phyloP scores from a whole-genome alignment of 192 early-diverging fungal genomes.

The Backusella parvicylindrica region DNA sequence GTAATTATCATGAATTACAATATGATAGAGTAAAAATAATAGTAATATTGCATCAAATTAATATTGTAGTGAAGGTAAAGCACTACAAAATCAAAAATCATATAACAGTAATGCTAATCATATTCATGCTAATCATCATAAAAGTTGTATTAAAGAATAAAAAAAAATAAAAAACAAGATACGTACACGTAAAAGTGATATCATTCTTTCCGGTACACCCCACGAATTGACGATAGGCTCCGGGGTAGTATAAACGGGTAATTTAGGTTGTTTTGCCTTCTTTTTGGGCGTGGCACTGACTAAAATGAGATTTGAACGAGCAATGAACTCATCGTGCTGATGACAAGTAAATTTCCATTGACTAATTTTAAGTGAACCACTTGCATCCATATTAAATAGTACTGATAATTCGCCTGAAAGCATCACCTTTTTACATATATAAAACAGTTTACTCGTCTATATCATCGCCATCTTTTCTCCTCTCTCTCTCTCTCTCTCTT shows the following conservation, averaged over 20 bases:
- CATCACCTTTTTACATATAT: constrained; percentile 4
- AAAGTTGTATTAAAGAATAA: too few species aligned
- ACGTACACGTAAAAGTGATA: constrained; percentile 10
- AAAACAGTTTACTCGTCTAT: too few species aligned
- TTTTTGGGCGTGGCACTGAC: neutral
- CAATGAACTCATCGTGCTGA: constrained; percentile 14
- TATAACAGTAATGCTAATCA: too few species aligned
- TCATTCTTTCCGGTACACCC: constrained; percentile 8
- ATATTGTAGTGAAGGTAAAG: neutral
- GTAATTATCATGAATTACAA: neutral
- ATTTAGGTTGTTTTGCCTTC: neutral
- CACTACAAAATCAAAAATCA: too few species aligned
- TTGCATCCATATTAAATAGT: neutral
- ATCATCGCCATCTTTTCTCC: too few species aligned
- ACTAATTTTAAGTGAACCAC: constrained; percentile 5
- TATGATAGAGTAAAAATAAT: too few species aligned
- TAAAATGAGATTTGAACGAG: neutral
- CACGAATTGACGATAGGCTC: constrained; percentile 5
- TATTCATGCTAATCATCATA: too few species aligned
- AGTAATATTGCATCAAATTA: neutral
- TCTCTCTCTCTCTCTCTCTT: neutral
- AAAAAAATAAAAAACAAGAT: neutral
- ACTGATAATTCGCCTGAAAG: constrained; percentile 11
- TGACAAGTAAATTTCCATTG: constrained; percentile 14
- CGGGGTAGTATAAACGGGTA: neutral